Evolutionary conservation across 2,329 filamentous ascomycete species (phyloP).

Genomic region (Epichloe hybrida): DNA sequence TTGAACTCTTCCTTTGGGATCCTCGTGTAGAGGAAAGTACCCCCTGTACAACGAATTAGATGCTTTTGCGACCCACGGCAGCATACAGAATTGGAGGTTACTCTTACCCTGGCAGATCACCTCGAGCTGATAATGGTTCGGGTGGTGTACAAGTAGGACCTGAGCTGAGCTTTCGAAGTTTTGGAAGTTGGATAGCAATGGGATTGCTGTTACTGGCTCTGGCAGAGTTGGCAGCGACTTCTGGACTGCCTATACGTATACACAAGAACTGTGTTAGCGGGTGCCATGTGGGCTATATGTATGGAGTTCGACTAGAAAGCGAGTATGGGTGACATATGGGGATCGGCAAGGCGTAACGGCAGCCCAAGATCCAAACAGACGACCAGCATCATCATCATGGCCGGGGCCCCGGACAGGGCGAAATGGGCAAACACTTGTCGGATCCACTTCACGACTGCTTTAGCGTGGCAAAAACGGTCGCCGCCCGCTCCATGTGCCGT

Average conservation of each 20-base stretch:
- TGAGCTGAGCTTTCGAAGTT: constrained; percentile 25
- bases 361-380: constrained; percentile 3
- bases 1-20: constrained; percentile 32
- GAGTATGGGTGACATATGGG: background rate
- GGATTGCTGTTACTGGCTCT: constrained; percentile 25
- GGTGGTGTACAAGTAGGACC: constrained; percentile 29
- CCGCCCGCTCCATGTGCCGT: background rate
- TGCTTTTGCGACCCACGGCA: background rate
- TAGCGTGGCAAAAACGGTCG: background rate
- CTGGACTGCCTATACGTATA: constrained; percentile 1
- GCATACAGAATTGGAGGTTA: background rate
- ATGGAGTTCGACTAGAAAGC: background rate
- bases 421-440: constrained; percentile 1
- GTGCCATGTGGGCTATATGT: background rate
- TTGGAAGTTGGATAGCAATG: constrained; percentile 39
- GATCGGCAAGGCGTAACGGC: constrained; percentile 2
- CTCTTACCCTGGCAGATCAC: constrained; percentile 44
- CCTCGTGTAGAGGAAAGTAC: constrained; percentile 48
- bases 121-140: constrained; percentile 41
- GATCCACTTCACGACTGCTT: constrained; percentile 8
- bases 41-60: constrained; percentile 28
- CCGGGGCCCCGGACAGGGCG: background rate
- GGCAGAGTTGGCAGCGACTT: constrained; percentile 7
- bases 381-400: constrained; percentile 4
- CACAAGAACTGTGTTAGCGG: background rate